Percentiles rank a stretch among this genome's conserved stretches.
phyloP scores from a whole-genome alignment of 2,329 filamentous ascomycete genomes.

The Colletotrichum godetiae region DNA sequence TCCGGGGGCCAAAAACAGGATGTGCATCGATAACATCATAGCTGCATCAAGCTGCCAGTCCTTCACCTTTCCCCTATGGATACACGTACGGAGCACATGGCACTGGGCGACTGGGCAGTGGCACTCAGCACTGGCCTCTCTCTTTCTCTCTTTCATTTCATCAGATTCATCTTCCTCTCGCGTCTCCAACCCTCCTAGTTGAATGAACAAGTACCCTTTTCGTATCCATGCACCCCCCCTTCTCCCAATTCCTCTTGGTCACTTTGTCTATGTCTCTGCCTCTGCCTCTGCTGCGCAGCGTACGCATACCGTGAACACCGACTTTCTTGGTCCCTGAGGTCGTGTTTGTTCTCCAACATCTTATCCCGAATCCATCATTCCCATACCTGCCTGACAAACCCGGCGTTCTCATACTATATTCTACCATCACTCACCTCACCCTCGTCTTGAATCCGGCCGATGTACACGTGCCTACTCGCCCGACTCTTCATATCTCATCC shows the following conservation, averaged over 20 bases:
- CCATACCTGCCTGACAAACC: constrained; percentile 13
- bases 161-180: background rate
- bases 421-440: background rate
- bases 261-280: no score
- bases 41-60: constrained; percentile 31
- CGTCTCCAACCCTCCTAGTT: background rate
- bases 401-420: background rate
- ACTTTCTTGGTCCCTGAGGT: background rate
- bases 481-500: background rate
- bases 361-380: constrained; percentile 11
- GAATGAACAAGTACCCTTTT: background rate
- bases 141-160: background rate
- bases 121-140: background rate
- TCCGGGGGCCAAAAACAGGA: constrained; percentile 32
- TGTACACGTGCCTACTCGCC: background rate
- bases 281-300: no score
- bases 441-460: background rate
- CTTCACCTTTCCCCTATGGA: background rate
- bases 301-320: background rate
- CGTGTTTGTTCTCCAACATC: background rate
- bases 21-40: constrained; percentile 35
- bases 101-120: background rate
- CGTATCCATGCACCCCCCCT: background rate
- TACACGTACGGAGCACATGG: background rate
- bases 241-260: background rate